Base-by-base conservation (phyloP, 2,329 filamentous ascomycete genomes). In the Leptoxyphium fumago region DNA sequence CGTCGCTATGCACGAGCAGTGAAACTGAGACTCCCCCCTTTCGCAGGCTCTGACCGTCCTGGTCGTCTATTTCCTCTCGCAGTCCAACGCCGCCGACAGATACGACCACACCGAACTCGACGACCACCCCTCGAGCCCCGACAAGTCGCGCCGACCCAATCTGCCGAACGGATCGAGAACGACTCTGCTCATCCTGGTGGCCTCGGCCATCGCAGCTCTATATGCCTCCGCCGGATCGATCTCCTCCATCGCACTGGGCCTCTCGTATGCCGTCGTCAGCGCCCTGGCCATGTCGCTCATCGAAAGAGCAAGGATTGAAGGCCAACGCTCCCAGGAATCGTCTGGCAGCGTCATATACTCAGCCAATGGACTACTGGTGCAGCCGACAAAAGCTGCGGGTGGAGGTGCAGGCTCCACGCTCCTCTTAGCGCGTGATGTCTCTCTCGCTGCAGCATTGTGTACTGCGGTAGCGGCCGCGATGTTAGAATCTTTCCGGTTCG, bases 281-380 rank as follows among this genome's bases (percentile, higher is more conserved):
- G 65, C 60, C 2, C 49, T 60, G 5, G 64, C 65, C 10, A 53
- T 69, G n/a, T 51, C 64, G 13, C 52, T 68, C 39, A 55, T 70
- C 30, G 63, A 67, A 42, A 49, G 53, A n/a, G 59, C 62, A 13
- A 47, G 42, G 10, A 43, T 15, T 39, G 49, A 40, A 38, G 48
- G 52, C 10, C 45, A 44, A 28, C 38, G 57, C 30, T 46, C 44
- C n/a, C 46, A 52, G 28, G 46, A 47, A 10, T 51, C 50, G n/a
- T 51, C 52, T 36, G 55, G 57, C 21, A 58, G 55, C 15, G 52
- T 60, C 28, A 56, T 62, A 42, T 52, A 56, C 46, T 61, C 59
- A n/a, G 59, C 57, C 2, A 63, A 61, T 44, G 62, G 58, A 11
- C 52, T 58, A 2, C 50, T 61, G 2, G 46, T 52, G 10, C 55